Evolutionary conservation across 78 protist genomes (phyloP).

Genomic region (Dictyostelium purpureum): DNA sequence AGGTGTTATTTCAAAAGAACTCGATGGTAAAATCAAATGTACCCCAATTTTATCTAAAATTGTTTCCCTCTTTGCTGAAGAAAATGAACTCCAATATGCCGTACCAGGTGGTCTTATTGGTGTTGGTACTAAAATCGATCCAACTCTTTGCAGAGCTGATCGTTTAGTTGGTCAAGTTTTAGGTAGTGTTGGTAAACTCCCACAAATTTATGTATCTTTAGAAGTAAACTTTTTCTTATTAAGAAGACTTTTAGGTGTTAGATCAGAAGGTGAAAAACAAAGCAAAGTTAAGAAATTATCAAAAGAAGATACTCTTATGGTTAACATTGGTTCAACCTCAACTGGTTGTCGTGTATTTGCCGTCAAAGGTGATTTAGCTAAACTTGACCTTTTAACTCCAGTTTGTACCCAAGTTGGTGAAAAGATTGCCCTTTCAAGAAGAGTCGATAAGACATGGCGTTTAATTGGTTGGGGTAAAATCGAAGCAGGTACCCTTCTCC

Average conservation of each 20-base stretch:
- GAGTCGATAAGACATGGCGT: conserved; percentile 99
- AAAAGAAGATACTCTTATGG: conserved; percentile 95
- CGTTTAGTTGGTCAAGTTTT: conserved; percentile 99
- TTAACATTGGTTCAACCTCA: conserved; percentile 99
- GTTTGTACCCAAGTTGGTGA: conserved; percentile 98
- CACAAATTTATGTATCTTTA: conserved; percentile 92
- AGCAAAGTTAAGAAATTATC: conserved; percentile 91
- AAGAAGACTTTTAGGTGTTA: conserved; percentile 98
- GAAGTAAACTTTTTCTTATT: conserved; percentile 94
- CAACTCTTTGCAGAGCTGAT: conserved; percentile 98
- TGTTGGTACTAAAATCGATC: conserved; percentile 99
- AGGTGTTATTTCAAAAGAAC: conserved; percentile 94
- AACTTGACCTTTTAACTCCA: conserved; percentile 94
- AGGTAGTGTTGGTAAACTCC: conserved; percentile 96
- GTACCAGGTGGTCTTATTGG: conserved; percentile 99
- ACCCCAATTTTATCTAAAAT: conserved; percentile 93
- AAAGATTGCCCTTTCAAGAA: conserved; percentile 98
- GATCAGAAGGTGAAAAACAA: conserved; percentile 92
- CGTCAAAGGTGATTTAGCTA: conserved; percentile 95
- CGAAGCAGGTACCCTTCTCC: too few species aligned
- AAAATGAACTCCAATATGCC: conserved; percentile 97
- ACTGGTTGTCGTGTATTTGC: conserved; percentile 96
- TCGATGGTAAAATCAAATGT: conserved; percentile 89
- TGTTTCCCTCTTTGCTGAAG: conserved; percentile 96
- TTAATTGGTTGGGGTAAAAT: conserved; percentile 87